A percentile compares a stretch with the other conserved stretches of the same genome.
These are phyloP conservation scores for Ceratobasidium sp. DNA, from an alignment of 1,284 basidiomycete species.

Conservation along the genomic window DNA sequence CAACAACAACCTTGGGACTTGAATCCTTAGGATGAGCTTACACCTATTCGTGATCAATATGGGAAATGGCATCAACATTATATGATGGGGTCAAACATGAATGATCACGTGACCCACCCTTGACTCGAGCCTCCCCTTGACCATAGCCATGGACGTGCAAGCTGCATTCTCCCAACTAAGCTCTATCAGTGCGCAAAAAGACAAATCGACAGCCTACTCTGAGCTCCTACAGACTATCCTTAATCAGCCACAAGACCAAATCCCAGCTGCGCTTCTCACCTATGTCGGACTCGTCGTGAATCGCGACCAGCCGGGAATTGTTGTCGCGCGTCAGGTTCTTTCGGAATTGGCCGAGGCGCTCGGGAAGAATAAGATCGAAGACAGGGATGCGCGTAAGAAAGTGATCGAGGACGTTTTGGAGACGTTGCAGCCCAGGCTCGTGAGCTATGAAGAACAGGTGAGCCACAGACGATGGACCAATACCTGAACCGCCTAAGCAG, in stretches of 20 bases:
- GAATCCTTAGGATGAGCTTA: background rate
- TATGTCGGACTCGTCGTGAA: slow-evolving; percentile 70
- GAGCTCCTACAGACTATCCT: slow-evolving; percentile 51
- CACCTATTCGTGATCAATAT: background rate
- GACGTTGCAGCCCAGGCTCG: slow-evolving; percentile 74
- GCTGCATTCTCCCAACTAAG: slow-evolving; percentile 65
- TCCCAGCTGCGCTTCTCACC: slow-evolving; percentile 59
- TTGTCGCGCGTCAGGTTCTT: slow-evolving; percentile 84
- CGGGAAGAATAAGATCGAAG: slow-evolving; percentile 61
- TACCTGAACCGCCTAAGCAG: slow-evolving; percentile 3
- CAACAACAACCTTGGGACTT: no score
- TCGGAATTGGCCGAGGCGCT: slow-evolving; percentile 77
- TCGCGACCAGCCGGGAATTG: slow-evolving; percentile 77
- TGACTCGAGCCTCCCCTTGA: slow-evolving; percentile 23
- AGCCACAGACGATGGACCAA: slow-evolving; percentile 48
- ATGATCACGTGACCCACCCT: slow-evolving; percentile 13
- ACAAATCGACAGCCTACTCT: slow-evolving; percentile 77
- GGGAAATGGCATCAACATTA: background rate
- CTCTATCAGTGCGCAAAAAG: slow-evolving; percentile 71
- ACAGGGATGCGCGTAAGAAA: slow-evolving; percentile 64
- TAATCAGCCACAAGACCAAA: slow-evolving; percentile 58
- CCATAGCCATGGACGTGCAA: slow-evolving; percentile 51
- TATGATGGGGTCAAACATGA: slow-evolving; percentile 23
- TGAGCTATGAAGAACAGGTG: slow-evolving; percentile 95
- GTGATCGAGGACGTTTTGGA: slow-evolving; percentile 75